These are phyloP conservation scores for Typha latifolia DNA, from an alignment of 176 grass and related monocot genomes.

Conservation along the genomic window DNA sequence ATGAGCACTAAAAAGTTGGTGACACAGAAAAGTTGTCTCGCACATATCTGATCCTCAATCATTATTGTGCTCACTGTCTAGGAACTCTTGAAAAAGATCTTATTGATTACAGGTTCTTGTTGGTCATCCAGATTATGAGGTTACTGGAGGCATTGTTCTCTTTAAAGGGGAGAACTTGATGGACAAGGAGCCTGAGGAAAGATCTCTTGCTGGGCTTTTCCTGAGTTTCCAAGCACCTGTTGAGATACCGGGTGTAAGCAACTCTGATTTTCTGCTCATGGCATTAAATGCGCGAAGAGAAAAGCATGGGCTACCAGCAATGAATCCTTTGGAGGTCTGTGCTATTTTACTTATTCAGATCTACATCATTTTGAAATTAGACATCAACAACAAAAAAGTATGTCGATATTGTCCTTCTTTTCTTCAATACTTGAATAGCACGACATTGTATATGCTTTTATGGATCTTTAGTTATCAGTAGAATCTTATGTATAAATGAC, in stretches of 20 bases:
- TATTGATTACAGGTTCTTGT: conserved; percentile 65
- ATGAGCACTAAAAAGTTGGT: no score
- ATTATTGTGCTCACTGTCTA: no score
- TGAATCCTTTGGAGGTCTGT: conserved; percentile 73
- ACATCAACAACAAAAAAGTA: no score
- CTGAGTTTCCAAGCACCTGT: conserved; percentile 90
- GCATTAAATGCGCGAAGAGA: conserved; percentile 74
- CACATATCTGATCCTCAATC: no score
- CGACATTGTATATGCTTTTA: no score
- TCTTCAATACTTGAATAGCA: no score
- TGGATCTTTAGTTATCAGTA: no score
- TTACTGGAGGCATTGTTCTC: conserved; percentile 64
- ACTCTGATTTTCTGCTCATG: conserved; percentile 94
- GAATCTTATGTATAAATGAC: no score
- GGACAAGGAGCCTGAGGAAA: conserved; percentile 90
- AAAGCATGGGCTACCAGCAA: conserved; percentile 44
- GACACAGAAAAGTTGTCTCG: no score
- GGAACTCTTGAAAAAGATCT: neutral
- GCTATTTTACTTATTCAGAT: neutral
- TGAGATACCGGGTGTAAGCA: conserved; percentile 91
- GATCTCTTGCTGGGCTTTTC: conserved; percentile 85
- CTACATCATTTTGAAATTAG: no score
- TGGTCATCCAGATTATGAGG: conserved; percentile 87
- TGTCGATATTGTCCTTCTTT: no score
- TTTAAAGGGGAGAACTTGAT: conserved; percentile 86